These are phyloP conservation scores for Miscanthus lutarioriparius DNA, from an alignment of 176 grass and related monocot species.

Conservation along the genomic window DNA sequence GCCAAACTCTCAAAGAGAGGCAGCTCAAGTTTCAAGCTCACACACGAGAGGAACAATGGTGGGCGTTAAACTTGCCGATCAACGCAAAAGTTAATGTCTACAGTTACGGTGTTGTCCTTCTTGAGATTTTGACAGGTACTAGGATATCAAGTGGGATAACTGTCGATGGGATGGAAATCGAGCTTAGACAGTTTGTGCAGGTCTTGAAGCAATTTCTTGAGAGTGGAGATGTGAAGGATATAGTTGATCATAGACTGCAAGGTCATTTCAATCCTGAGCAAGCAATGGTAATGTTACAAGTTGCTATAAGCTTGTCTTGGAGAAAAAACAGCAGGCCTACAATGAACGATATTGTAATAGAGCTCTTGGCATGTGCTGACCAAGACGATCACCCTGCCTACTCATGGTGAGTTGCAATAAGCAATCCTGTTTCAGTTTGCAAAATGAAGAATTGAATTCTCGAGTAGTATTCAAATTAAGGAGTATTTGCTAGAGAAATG, in stretches of 20 bases:
- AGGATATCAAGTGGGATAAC: too few species aligned
- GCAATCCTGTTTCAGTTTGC: slow-evolving; percentile 2
- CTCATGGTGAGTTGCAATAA: slow-evolving; percentile 40
- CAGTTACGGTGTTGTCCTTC: slow-evolving; percentile 59
- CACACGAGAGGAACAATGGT: slow-evolving; percentile 60
- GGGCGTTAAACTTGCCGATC: slow-evolving; percentile 51
- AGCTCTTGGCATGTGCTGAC: slow-evolving; percentile 49
- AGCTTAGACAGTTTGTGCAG: too few species aligned
- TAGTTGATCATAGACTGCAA: slow-evolving; percentile 49
- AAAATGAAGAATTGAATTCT: not conserved
- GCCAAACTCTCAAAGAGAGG: slow-evolving; percentile 61
- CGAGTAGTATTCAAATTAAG: not conserved
- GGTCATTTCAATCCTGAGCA: slow-evolving; percentile 46
- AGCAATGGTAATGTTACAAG: slow-evolving; percentile 37
- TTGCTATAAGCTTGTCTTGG: slow-evolving; percentile 52
- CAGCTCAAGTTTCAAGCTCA: slow-evolving; percentile 36
- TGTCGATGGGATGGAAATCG: too few species aligned
- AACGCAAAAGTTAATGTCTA: slow-evolving; percentile 68
- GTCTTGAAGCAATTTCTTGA: slow-evolving; percentile 34
- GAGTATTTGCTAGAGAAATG: not conserved
- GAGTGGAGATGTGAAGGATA: slow-evolving; percentile 36
- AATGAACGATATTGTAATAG: slow-evolving; percentile 60
- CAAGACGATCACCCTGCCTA: slow-evolving; percentile 49
- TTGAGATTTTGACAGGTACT: slow-evolving; percentile 40
- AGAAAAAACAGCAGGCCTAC: slow-evolving; percentile 56